These are phyloP conservation scores for Elaeis oleifera DNA, from an alignment of 202 grass and related monocot genomes.

Conservation along the genomic window DNA sequence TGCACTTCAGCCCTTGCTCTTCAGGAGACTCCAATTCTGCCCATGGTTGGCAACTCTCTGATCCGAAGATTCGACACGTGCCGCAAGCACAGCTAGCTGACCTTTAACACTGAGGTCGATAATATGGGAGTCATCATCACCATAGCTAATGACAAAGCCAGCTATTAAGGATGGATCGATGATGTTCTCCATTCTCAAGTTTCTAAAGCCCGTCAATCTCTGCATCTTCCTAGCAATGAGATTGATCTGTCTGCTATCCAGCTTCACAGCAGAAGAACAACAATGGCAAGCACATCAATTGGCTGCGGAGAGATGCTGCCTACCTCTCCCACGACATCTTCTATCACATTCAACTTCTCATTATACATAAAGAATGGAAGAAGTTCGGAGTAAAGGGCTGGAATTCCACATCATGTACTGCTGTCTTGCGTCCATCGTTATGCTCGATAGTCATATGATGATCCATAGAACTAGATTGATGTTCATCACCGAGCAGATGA, in stretches of 20 bases:
- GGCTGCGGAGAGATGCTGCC: not conserved
- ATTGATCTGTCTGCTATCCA: conserved; percentile 58
- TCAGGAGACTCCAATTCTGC: not conserved
- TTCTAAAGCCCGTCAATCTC: conserved; percentile 66
- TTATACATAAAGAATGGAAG: conserved; percentile 42
- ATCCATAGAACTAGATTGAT: conserved; percentile 26
- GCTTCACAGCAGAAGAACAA: conserved; percentile 78
- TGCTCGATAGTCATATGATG: too few relatives aligned
- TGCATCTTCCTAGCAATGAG: conserved; percentile 91
- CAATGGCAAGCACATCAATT: conserved; percentile 37
- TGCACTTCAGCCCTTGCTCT: too few relatives aligned
- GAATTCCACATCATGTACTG: conserved; percentile 27
- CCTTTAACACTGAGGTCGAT: conserved; percentile 92
- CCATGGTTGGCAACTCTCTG: conserved; percentile 13
- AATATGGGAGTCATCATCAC: conserved; percentile 49
- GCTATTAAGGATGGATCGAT: conserved; percentile 75
- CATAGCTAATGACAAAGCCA: conserved; percentile 80
- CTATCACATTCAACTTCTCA: conserved; percentile 21
- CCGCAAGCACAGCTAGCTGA: conserved; percentile 58
- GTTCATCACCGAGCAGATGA: conserved; percentile 32
- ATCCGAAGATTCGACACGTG: conserved; percentile 58
- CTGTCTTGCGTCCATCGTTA: not conserved
- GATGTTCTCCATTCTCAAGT: conserved; percentile 55
- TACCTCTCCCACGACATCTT: conserved; percentile 2
- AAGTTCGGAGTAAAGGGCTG: conserved; percentile 58